Base-by-base conservation (phyloP, 805 yeast species). In the Kockiozyma suomiensis region DNA sequence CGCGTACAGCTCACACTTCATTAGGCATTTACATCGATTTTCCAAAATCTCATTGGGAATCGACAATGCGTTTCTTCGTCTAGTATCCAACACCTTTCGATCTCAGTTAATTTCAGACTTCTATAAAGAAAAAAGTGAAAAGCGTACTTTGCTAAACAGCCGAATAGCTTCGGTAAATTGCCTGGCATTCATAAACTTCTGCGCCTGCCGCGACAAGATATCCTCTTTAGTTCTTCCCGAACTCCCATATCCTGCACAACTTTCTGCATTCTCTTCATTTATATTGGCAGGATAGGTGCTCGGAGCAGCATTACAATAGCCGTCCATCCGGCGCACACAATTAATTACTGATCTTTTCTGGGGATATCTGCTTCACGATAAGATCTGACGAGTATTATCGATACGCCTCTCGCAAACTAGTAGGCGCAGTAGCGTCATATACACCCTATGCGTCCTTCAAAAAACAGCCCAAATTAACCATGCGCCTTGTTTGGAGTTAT, bases 131-230 rank as follows among this genome's bases (percentile, higher is more conserved):
- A n/a, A n/a, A n/a, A n/a, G n/a, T n/a, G n/a, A 33, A 19, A 17
- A 4, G 13, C 40, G 2, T 32, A 50, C 54, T 19, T 32, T 35
- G 17, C 17, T 42, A 15, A 25, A 38, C 3, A 51, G 33, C 33
- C 21, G 32, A 15, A 51, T 51, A 25, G 55, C 55, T n/a, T 41
- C 48, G 4, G 25, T 35, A 25, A 13, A 32, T 40, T 26, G 40
- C 4, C 48, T 48, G 26, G 47, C 37, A 5, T 51, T 38, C 46
- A 51, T 38, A 26, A 41, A 51, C 30, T 41, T 35, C 23, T 30
- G 38, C 19, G 41, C 55, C 21, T 51, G 55, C 30, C 55, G 47
- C 10, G 48, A 30, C 47, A 51, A 32, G 3, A 51, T 50, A 40
- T 33, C 38, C n/a, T 47, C 49, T 28, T 45, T 19, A 15, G 21